Percentiles rank a stretch among this genome's conserved stretches.
Evolutionary conservation across 2,329 filamentous ascomycete species (phyloP).

Genomic region (Mollisia scopiformis): DNA sequence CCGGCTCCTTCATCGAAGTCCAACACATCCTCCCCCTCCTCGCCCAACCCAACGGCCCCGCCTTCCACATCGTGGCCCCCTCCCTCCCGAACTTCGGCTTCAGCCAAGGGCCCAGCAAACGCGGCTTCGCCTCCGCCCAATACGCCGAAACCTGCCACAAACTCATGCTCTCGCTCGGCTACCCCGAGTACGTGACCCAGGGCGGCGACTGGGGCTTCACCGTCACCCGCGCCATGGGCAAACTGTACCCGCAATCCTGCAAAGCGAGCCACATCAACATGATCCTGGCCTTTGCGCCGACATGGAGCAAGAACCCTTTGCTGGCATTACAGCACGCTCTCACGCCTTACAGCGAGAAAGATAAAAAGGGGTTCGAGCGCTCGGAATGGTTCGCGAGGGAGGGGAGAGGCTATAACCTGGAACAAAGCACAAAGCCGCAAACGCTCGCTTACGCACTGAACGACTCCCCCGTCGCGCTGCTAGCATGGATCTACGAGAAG

Average conservation of each 20-base stretch:
- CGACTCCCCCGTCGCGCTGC: conserved; percentile 70
- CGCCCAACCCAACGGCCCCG: conserved; percentile 40
- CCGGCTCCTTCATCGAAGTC: conserved; percentile 70
- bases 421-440: conserved; percentile 71
- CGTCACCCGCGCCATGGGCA: conserved; percentile 64
- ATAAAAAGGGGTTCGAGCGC: conserved; percentile 50
- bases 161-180: conserved; percentile 70
- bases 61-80: conserved; percentile 61
- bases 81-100: conserved; percentile 59
- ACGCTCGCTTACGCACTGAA: conserved; percentile 71
- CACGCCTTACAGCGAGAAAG: conserved; percentile 53
- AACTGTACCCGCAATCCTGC: conserved; percentile 59
- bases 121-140: conserved; percentile 60
- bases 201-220: conserved; percentile 74
- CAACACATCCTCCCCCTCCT: conserved; percentile 60
- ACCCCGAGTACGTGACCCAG: conserved; percentile 62
- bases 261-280: conserved; percentile 67
- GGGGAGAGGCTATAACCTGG: conserved; percentile 56
- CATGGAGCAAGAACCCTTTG: conserved; percentile 53
- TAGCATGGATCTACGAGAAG: conserved; percentile 84
- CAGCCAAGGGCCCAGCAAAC: conserved; percentile 44
- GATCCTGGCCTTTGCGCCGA: conserved; percentile 50
- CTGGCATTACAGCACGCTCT: conserved; percentile 59
- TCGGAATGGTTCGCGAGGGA: conserved; percentile 61
- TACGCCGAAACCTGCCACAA: conserved; percentile 68